Base-by-base conservation (phyloP, 1,284 basidiomycete genomes). In the Grifola frondosa region DNA sequence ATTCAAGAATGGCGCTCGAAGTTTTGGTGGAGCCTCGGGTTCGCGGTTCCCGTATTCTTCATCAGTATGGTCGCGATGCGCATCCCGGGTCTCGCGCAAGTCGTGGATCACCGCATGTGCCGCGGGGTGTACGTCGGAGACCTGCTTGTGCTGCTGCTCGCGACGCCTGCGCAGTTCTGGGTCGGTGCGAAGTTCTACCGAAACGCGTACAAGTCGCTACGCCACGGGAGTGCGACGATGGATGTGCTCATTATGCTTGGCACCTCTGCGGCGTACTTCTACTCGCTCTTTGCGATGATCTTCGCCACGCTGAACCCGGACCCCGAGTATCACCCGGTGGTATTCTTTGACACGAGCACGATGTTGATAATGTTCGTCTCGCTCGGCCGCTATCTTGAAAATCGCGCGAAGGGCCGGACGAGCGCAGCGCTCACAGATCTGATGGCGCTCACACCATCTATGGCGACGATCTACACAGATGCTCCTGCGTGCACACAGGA, bases 321-420 rank as follows among this genome's bases (percentile, higher is more conserved):
- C 5, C 73, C 81, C 0, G 77, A 79, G 42, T 90, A 78, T 61
- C 83, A 79, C 26, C 96, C 97, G 1, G 80, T 89, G 61, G 83
- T 94, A 23, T 99, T 98, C 71, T 99, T 99, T 69, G 97, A 99
- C 69, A 99, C 97, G 2, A 95, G 91, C 58, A 97, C 95, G 13
- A 99, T 99, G 97, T 74, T 99, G 45, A 90, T 99, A 75, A 93
- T 88, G 67, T 99, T 99, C 63, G 91, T 98, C 56, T 93, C 92
- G 4, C 80, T 99, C 22, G 97, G 96, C 2, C 84, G 97, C 29
- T 97, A 89, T 68, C 79, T 99, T 40, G 97, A 99, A 69, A 99
- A 97, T 67, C 79, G 86, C 37, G 97, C 97, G 29, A 99, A 99
- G 66, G 96, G 97, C 30, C 91, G 91, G 67, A 99, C 97, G 1